These are phyloP conservation scores for Globisporangium radiosum DNA, from an alignment of 352 stramenopile species.

Conservation along the genomic window DNA sequence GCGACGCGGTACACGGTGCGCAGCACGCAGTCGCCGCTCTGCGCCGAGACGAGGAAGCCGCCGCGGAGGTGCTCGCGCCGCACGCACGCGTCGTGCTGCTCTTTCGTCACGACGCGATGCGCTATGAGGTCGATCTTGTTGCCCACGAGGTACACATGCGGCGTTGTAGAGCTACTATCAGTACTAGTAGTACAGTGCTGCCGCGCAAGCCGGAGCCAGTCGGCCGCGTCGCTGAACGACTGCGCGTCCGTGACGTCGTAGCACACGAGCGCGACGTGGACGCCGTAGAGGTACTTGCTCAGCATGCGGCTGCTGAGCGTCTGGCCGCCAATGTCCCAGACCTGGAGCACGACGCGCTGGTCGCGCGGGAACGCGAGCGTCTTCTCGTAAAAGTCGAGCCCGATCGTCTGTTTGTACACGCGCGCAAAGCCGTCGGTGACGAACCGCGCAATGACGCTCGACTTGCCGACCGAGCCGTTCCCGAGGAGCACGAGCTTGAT, in stretches of 20 bases:
- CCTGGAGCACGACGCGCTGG: conserved; percentile 67
- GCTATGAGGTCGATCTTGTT: conserved; percentile 87
- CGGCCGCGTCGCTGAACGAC: conserved; percentile 74
- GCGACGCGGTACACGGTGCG: conserved; percentile 77
- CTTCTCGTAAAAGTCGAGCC: conserved; percentile 86
- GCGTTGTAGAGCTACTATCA: conserved; percentile 14
- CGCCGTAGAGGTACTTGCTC: conserved; percentile 76
- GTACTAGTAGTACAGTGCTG: background rate
- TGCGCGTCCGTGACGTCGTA: conserved; percentile 85
- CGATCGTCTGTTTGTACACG: conserved; percentile 86
- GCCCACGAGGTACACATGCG: conserved; percentile 66
- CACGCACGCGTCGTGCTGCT: conserved; percentile 77
- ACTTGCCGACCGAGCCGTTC: conserved; percentile 85
- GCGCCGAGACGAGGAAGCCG: conserved; percentile 77
- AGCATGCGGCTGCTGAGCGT: conserved; percentile 88
- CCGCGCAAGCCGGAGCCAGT: conserved; percentile 59
- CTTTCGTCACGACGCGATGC: conserved; percentile 58
- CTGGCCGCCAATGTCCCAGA: conserved; percentile 88
- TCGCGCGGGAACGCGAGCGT: conserved; percentile 70
- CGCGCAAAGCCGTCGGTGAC: conserved; percentile 72
- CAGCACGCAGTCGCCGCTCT: conserved; percentile 80
- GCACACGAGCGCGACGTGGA: conserved; percentile 74
- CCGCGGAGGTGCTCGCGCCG: conserved; percentile 44
- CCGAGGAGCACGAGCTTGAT: conserved; percentile 84
- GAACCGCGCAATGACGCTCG: conserved; percentile 79